Base-by-base conservation (phyloP, 2,329 filamentous ascomycete genomes). In the Pyrenophora seminiperda region DNA sequence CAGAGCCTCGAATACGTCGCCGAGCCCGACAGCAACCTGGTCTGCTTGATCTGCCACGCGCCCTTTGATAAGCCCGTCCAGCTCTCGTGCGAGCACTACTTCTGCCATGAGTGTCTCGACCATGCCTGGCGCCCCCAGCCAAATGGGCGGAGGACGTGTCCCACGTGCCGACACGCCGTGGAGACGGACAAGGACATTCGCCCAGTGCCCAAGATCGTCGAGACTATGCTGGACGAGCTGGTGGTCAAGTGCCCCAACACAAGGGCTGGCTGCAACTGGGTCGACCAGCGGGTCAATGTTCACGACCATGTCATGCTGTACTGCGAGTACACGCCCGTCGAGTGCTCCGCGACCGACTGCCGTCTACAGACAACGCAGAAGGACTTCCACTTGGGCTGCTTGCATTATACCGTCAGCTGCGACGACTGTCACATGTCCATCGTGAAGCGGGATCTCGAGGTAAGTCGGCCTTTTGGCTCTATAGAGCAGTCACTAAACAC, bases 31-130 rank as follows among this genome's bases (percentile, higher is more conserved):
- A 76, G 76, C 53, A 84, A 86, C 62, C 76, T 87, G 41, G 80
- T 84, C 74, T 87, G 84, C 63, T 78, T 83, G 13, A 86, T 87
- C 56, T 87, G 84, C 68, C 82, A 83, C 63, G 82, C 81, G 53
- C 81, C 84, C 6, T 85, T 86, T 61, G 78, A 85, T 46, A 73
- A 79, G 43, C 83, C 84, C 1, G 77, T 84, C 36, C 68, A 81
- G 58, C 73, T 84, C 39, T 76, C 80, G 56, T 87, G 84, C 70
- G 82, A 86, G 56, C 84, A 87, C 71, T 81, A 82, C 56, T 87
- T 87, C 72, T 87, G 84, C 70, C 74, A 77, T 45, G 77, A 80
- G 18, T 87, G 84, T 62, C 74, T 87, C 51, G 76, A 75, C 39
- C 71, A 73, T 34, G 66, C 70, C 20, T 72, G 67, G 65, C 60